Percentiles rank a stretch among this genome's conserved stretches.
Conservation (phyloP, 2,329 filamentous ascomycete species). For the Penicillium thymicola region DNA sequence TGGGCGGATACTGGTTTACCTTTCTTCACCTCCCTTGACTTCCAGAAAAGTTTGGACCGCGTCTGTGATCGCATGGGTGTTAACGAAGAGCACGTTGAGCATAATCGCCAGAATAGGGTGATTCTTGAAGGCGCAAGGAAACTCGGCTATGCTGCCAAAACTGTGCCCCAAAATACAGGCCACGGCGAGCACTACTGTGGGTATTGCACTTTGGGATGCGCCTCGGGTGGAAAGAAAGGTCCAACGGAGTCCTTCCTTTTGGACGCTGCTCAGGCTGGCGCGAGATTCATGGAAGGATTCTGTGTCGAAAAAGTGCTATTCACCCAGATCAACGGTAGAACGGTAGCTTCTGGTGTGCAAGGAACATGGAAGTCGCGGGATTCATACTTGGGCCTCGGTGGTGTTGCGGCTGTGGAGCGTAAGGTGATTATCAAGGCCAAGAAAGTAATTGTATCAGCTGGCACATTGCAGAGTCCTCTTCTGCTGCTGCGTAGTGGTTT, state of each 20-base stretch:
- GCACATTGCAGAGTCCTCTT: conserved; percentile 72
- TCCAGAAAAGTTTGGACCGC: conserved; percentile 73
- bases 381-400: conserved; percentile 56
- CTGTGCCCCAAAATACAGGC: conserved; percentile 76
- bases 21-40: conserved; percentile 71
- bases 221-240: conserved; percentile 71
- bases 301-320: conserved; percentile 69
- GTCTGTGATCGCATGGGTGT: conserved; percentile 80
- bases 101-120: conserved; percentile 68
- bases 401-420: conserved; percentile 51
- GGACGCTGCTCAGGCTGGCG: conserved; percentile 72
- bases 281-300: conserved; percentile 81
- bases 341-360: conserved; percentile 65
- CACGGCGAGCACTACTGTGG: conserved; percentile 72
- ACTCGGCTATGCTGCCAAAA: conserved; percentile 67
- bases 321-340: conserved; percentile 49
- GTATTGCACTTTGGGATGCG: conserved; percentile 59
- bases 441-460: conserved; percentile 74
- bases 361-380: conserved; percentile 75
- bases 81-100: conserved; percentile 60
- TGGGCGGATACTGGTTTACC: conserved; percentile 70
- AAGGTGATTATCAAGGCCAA: conserved; percentile 72
- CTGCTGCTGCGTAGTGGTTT: conserved; percentile 75
- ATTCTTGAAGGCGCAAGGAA: conserved; percentile 72
- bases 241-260: conserved; percentile 74